Evolutionary conservation across 2,329 filamentous ascomycete species (phyloP).

Genomic region (Pseudocercospora musae): DNA sequence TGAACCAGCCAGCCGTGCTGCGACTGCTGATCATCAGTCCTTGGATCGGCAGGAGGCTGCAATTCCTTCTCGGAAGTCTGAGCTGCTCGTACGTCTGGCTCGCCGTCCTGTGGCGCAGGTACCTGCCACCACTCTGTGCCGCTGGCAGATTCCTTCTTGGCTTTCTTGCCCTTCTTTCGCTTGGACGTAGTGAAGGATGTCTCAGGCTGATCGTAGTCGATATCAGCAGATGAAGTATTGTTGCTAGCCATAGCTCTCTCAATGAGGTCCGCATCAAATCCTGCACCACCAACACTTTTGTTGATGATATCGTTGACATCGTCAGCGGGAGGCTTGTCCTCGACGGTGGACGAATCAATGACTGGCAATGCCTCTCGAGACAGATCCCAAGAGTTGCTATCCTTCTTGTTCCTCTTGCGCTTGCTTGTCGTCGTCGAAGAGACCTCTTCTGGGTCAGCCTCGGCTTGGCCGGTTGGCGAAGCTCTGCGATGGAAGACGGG

Average conservation of each 20-base stretch:
- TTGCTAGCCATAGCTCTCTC: constrained; percentile 37
- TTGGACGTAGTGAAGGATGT: constrained; percentile 38
- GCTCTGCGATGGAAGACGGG: constrained; percentile 36
- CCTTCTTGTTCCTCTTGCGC: constrained; percentile 37
- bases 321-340: constrained; percentile 16
- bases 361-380: background rate
- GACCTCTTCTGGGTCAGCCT: constrained; percentile 35
- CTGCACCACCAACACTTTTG: constrained; percentile 34
- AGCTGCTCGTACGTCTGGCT: background rate
- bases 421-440: constrained; percentile 29
- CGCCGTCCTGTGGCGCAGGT: background rate
- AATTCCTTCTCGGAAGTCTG: background rate
- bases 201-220: constrained; percentile 27
- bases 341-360: background rate
- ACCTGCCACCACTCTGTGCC: constrained; percentile 2
- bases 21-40: constrained; percentile 1
- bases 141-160: constrained; percentile 37
- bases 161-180: constrained; percentile 47
- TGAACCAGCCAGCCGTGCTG: constrained; percentile 17
- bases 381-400: constrained; percentile 18
- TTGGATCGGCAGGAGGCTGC: background rate
- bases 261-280: constrained; percentile 36
- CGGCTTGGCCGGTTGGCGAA: constrained; percentile 33
- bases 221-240: constrained; percentile 19
- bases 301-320: constrained; percentile 38